Evolutionary conservation across 805 yeast genomes (phyloP).

Genomic region (Candida quercuum): DNA sequence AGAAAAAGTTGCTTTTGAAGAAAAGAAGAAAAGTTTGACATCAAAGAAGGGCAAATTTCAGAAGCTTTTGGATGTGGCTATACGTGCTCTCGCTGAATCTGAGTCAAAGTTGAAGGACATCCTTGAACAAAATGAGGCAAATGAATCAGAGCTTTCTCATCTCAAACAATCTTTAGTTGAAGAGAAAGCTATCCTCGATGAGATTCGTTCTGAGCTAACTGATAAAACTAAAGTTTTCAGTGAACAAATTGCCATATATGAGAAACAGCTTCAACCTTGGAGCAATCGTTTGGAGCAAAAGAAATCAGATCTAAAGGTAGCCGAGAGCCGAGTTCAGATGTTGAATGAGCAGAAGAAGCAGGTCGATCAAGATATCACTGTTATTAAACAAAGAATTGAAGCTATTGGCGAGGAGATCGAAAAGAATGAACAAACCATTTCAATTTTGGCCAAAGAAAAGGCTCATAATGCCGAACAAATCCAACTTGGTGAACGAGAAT

Average conservation of each 20-base stretch:
- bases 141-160: constrained; percentile 37
- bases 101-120: constrained; percentile 41
- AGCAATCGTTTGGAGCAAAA: constrained; percentile 58
- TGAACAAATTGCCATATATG: constrained; percentile 56
- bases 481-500: constrained; percentile 51
- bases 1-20: constrained; percentile 66
- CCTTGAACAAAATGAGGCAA: constrained; percentile 38
- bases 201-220: constrained; percentile 59
- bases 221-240: constrained; percentile 70
- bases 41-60: constrained; percentile 53
- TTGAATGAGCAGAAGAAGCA: constrained; percentile 41
- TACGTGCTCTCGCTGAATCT: constrained; percentile 38
- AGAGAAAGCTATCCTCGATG: constrained; percentile 56
- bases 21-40: constrained; percentile 62
- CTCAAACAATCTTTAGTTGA: constrained; percentile 39
- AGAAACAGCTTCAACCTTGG: constrained; percentile 79
- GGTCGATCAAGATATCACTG: constrained; percentile 38
- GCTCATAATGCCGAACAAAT: constrained; percentile 49
- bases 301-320: constrained; percentile 59
- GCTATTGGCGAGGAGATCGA: constrained; percentile 43
- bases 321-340: constrained; percentile 59
- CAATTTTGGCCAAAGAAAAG: constrained; percentile 42
- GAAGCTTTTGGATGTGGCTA: constrained; percentile 47
- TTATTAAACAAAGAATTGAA: constrained; percentile 38
- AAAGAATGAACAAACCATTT: constrained; percentile 41